Conservation (phyloP, 192 early-diverging fungal species). For the Entomortierella beljakovae region DNA sequence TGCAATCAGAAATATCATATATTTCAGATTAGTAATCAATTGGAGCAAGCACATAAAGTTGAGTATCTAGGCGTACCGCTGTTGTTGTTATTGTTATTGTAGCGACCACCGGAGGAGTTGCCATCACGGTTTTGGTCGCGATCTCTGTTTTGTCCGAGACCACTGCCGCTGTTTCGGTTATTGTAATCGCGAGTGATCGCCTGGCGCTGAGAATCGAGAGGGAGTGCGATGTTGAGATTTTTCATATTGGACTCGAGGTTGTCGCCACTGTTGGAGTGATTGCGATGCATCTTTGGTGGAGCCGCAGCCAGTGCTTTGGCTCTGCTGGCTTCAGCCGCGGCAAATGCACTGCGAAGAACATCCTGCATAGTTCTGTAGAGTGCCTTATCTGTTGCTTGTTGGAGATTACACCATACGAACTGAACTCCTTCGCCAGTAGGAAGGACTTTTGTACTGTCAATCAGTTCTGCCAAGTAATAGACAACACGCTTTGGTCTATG, state of each 20-base stretch:
- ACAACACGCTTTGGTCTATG: conserved; percentile 81
- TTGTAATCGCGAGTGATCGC: conserved; percentile 52
- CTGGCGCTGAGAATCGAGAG: conserved; percentile 60
- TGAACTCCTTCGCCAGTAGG: conserved; percentile 77
- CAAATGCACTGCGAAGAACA: conserved; percentile 74
- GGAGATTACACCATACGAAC: conserved; percentile 76
- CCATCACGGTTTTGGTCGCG: conserved; percentile 37
- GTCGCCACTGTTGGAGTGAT: conserved; percentile 53
- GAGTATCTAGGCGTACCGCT: too few species aligned
- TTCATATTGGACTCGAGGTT: conserved; percentile 58
- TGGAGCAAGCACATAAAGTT: not conserved
- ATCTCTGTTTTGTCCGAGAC: conserved; percentile 33
- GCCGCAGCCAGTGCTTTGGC: conserved; percentile 46
- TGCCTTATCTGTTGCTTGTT: conserved; percentile 74
- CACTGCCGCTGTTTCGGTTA: conserved; percentile 21
- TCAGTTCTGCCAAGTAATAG: conserved; percentile 81
- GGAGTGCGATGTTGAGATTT: conserved; percentile 61
- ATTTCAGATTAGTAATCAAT: conserved; percentile 1
- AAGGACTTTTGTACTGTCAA: conserved; percentile 67
- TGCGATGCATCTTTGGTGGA: conserved; percentile 54
- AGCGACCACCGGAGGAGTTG: conserved; percentile 19
- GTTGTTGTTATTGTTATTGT: conserved; percentile 46
- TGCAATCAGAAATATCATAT: conserved; percentile 5
- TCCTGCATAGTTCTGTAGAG: conserved; percentile 88
- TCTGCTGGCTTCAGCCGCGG: conserved; percentile 71